Conservation (phyloP, 768 basidiomycete species). For the Leccinellum albellum region DNA sequence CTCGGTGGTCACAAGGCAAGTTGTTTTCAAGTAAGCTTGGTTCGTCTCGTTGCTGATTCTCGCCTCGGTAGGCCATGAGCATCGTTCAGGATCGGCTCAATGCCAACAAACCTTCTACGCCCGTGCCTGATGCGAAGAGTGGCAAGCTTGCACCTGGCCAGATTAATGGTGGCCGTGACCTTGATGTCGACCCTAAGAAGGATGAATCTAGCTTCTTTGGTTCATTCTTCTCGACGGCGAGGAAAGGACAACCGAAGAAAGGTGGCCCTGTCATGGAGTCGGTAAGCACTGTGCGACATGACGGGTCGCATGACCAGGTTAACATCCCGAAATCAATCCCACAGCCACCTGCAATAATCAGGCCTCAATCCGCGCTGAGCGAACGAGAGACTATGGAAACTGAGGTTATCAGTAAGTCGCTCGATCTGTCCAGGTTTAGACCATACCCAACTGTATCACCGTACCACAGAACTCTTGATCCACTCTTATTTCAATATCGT, state of each 20-base stretch:
- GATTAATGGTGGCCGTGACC: conserved; percentile 90
- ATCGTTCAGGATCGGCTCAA: conserved; percentile 81
- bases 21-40: neutral
- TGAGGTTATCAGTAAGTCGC: conserved; percentile 93
- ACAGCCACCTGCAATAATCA: conserved; percentile 81
- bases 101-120: conserved; percentile 69
- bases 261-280: conserved; percentile 57
- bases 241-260: conserved; percentile 61
- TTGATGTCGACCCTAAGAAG: conserved; percentile 86
- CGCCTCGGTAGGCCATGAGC: conserved; percentile 66
- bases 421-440: neutral
- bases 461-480: conserved; percentile 83
- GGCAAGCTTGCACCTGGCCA: conserved; percentile 57
- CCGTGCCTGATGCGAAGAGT: conserved; percentile 60
- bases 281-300: conserved; percentile 30
- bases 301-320: conserved; percentile 12
- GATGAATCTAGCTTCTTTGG: conserved; percentile 93
- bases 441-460: conserved; percentile 1
- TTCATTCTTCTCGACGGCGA: conserved; percentile 82
- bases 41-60: neutral
- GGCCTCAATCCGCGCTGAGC: conserved; percentile 85
- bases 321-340: neutral
- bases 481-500: conserved; percentile 97
- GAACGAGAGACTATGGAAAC: conserved; percentile 98
- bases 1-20: conserved; percentile 86